Base-by-base conservation (phyloP, 2,329 filamentous ascomycete species). In the Pseudocercospora fuligena region DNA sequence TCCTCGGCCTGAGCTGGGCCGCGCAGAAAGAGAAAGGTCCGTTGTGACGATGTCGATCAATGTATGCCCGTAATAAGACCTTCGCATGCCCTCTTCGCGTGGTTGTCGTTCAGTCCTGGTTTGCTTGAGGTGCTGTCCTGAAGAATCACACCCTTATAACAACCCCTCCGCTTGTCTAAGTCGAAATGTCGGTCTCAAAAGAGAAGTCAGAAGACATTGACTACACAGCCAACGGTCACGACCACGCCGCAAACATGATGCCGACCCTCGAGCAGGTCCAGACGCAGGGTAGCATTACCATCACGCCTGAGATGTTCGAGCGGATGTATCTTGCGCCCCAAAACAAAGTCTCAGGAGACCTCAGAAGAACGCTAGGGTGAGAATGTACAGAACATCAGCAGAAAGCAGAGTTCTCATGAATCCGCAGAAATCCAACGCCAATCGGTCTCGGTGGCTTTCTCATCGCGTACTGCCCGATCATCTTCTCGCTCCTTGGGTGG, bases 301-400 rank as follows among this genome's bases (percentile, higher is more conserved):
- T 69, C 33, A 69, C 69, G 25, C 67, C 70, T 1, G 70, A 71
- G 54, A 68, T 70, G 66, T 73, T 72, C 63, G 71, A 72, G 51
- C 69, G 70, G 21, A 69, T 72, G 66, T 72, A 73, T 43, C 67
- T 73, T 23, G 46, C 65, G 21, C 71, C 70, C 1, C 60, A 66
- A 47, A 72, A 63, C 40, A 66, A 66, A 57, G 69, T 70, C 49
- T 59, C 66, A 8, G 70, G 70, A 3, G 66, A 66, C 23, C 58
- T 73, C 2, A 59, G 70, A 56, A 67, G 61, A 12, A 70, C 62
- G n/a, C 61, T 73, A 25, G 70, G 65, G 53, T 68, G 23, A 61
- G 61, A 33, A 12, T 16, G 2, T 62, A 19, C 16, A 31, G 25
- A 23, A n/a, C 11, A 16, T 43, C 21, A 16, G 33, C 16, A n/a